Base-by-base conservation (phyloP, 352 stramenopile species). In the Phytophthora citricola region DNA sequence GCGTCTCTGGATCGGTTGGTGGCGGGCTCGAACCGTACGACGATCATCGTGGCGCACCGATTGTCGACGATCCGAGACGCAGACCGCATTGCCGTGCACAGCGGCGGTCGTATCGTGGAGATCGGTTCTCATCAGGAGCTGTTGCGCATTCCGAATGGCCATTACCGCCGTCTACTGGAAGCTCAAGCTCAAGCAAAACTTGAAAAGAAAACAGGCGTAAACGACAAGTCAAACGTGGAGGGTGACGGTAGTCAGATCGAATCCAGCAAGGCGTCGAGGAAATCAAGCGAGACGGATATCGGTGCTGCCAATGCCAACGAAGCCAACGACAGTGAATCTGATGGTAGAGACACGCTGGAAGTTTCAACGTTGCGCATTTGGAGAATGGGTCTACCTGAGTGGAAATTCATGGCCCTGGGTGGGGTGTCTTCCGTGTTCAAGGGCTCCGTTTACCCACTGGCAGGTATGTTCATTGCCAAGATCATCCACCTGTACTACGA, bases 41-140 rank as follows among this genome's bases (percentile, higher is more conserved):
- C 89, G n/a, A 79, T 99, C 47, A 93, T 98, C 38, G 94, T 98
- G 53, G 96, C 96, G 0, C 95, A 99, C 71, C 86, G 95, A 9
- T 68, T 99, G 29, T 96, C 85, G 49, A 99, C 95, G 12, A 92
- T 99, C 58, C 89, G 94, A 58, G 87, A 98, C 74, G 97, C 94
- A 48, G 87, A 98, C 66, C 80, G 88, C 36, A 99, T 99, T 55
- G 87, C 95, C n/a, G 97, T 99, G 12, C 79, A 99, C 57, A 76
- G 95, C 15, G 73, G 90, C 15, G 97, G 97, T 5, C 64, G 61
- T 22, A 92, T 99, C n/a, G 84, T 97, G 4, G 96, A 99, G 70
- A 66, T 90, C 10, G 97, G 97, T 5, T 97, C 87, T 8, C 97
- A 99, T 68, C 78, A 92, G 5, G 87, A 98, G 47, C 77, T 99